Conservation (phyloP, 768 basidiomycete genomes). For the Termitomyces sp. region DNA sequence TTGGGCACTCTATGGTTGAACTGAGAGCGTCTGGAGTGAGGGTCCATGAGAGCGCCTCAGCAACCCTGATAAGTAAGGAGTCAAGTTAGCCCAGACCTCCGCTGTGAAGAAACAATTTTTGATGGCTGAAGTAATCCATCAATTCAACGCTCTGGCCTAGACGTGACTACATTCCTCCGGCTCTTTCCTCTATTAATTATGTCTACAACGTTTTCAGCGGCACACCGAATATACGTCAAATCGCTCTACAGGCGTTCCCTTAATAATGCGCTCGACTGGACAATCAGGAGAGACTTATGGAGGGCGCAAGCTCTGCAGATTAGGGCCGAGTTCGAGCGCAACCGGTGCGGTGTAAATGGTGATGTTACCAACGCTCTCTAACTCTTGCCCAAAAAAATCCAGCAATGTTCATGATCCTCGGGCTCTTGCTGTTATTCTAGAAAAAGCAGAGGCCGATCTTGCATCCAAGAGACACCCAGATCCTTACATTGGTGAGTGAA, state of each 20-base stretch:
- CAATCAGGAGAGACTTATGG: constrained; percentile 81
- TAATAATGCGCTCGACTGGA: constrained; percentile 89
- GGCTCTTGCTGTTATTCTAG: constrained; percentile 69
- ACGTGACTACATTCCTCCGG: constrained; percentile 4
- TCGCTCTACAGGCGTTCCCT: constrained; percentile 87
- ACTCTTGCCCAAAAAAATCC: constrained; percentile 4
- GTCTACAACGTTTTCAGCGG: constrained; percentile 63
- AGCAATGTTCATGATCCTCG: constrained; percentile 86
- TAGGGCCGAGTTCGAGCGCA: constrained; percentile 88
- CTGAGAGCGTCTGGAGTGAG: constrained; percentile 69
- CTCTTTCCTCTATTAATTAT: constrained; percentile 28
- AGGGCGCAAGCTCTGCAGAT: constrained; percentile 80
- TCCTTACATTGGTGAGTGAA: constrained; percentile 82
- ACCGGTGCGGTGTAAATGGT: constrained; percentile 53
- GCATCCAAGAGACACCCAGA: constrained; percentile 77
- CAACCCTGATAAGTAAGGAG: constrained; percentile 5
- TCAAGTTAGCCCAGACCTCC: neutral
- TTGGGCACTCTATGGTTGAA: constrained; percentile 72
- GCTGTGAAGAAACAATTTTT: constrained; percentile 13
- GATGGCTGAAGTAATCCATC: constrained; percentile 14
- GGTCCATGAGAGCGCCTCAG: constrained; percentile 50
- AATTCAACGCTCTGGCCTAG: neutral
- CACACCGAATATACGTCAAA: constrained; percentile 83
- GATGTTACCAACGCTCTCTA: neutral
- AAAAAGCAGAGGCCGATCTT: constrained; percentile 73